Evolutionary conservation across 2,329 filamentous ascomycete species (phyloP), one percentile per base, ranked within the genome.

Genomic region (Cordyceps cicadae): DNA sequence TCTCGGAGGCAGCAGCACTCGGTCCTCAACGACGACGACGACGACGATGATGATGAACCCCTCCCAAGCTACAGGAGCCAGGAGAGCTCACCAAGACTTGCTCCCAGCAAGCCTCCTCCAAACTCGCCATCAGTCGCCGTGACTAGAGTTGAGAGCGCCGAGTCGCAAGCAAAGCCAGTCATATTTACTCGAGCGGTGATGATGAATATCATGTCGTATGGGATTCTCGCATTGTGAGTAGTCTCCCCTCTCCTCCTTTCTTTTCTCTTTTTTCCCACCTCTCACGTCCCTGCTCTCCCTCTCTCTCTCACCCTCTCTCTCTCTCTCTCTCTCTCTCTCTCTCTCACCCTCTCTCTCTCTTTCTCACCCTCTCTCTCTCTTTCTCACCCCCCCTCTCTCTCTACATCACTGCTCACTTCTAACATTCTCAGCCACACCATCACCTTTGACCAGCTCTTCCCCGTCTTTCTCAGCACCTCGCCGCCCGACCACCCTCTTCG

Each of bases 181-280:
- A 87, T 87, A 9, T 97, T 97, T 72, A 96, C 90, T 14, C 85
- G 80, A 70, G 90, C 93, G 54, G 89, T 97, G 60, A 79, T 96
- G 63, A 79, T 95, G 69, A 93, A 92, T 70, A 96, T 97, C 64
- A 76, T 93, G 61, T 91, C 89, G 57, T 96, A 95, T 71, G 93
- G 92, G 50, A 91, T 97, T 67, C 79, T 97, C 62, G 93, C 93
- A 65, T 97, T 96, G 92, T 96, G 82, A 84, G 91, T 87, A 60
- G 55, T 68, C 60, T 66, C 29, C 29, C 29, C 5, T 29, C 29
- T 5, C 5, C 7, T 8, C 29, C 3, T 29, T 5, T 29, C 29
- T 8, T n/a, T n/a, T n/a, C n/a, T n/a, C n/a, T n/a, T n/a, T n/a
- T n/a, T n/a, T n/a, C n/a, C n/a, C 29, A 29, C 5, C 29, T 29